phyloP scores from a whole-genome alignment of 2,329 filamentous ascomycete species.

The Diaporthe nobilis region DNA sequence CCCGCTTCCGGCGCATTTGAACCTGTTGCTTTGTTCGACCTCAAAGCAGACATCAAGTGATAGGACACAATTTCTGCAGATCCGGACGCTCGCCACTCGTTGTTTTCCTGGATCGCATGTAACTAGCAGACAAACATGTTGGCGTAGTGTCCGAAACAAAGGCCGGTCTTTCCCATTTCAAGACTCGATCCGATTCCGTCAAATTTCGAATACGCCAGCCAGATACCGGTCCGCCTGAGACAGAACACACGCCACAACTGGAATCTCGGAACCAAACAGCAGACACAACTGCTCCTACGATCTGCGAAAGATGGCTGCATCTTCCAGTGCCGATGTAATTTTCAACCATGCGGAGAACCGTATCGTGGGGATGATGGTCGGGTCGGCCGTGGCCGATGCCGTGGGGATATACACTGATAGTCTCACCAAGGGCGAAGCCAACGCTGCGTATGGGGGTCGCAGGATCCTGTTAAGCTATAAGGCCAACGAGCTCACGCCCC shows the following conservation, averaged over 20 bases:
- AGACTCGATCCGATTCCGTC: neutral
- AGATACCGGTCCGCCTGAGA: neutral
- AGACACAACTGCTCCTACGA: neutral
- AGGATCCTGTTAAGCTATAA: neutral
- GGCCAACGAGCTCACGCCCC: neutral
- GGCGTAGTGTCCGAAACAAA: no score
- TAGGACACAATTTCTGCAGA: neutral
- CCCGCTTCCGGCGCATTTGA: neutral
- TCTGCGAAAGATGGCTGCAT: neutral
- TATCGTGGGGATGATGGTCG: constrained; percentile 27
- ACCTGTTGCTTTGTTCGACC: neutral
- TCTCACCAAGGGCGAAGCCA: neutral
- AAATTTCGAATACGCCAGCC: neutral
- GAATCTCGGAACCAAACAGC: no score
- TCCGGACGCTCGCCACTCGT: neutral
- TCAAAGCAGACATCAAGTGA: neutral
- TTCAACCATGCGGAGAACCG: constrained; percentile 8
- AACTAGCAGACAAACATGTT: neutral
- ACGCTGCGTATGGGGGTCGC: neutral
- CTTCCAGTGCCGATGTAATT: neutral
- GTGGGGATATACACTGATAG: neutral
- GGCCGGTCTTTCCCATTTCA: neutral
- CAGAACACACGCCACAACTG: no score
- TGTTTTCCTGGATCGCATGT: neutral
- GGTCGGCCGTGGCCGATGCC: constrained; percentile 7